Percentiles rank a stretch among this genome's conserved stretches.
Evolutionary conservation across 2,329 filamentous ascomycete species (phyloP).

Genomic region (Fusarium concolor): DNA sequence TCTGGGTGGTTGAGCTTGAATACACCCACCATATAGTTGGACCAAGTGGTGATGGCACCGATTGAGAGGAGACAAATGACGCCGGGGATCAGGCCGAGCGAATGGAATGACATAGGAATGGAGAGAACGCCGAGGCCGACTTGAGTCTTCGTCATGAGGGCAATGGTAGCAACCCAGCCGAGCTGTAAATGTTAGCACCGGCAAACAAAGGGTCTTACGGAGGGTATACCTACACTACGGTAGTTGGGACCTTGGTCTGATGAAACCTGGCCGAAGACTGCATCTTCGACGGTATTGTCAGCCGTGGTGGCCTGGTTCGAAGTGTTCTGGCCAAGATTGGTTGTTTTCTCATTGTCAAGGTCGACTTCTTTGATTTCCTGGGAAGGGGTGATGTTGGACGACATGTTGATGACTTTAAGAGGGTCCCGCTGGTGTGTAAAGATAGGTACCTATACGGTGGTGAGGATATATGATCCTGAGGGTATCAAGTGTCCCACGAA

Average conservation of each 20-base stretch:
- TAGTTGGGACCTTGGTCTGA: conserved; percentile 46
- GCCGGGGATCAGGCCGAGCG: conserved; percentile 61
- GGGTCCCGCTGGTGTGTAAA: too few relatives aligned
- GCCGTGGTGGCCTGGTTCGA: conserved; percentile 6
- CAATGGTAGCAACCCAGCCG: conserved; percentile 56
- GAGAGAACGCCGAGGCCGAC: conserved; percentile 62
- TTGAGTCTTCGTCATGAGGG: conserved; percentile 60
- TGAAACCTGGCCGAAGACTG: conserved; percentile 42
- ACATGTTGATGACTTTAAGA: conserved; percentile 3
- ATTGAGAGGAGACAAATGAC: conserved; percentile 57
- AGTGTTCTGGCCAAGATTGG: not conserved
- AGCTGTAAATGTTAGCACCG: conserved; percentile 45
- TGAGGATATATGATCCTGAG: not conserved
- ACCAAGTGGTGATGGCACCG: conserved; percentile 60
- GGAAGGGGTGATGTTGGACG: not conserved
- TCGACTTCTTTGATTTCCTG: not conserved
- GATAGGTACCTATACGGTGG: too few relatives aligned
- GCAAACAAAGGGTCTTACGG: too few relatives aligned
- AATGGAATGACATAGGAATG: conserved; percentile 59
- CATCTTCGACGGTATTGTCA: conserved; percentile 15
- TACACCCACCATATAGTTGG: conserved; percentile 59
- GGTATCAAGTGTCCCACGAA: not conserved
- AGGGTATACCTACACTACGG: conserved; percentile 39
- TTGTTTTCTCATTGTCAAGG: not conserved
- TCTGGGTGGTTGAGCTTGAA: conserved; percentile 63